Conservation (phyloP, 192 early-diverging fungal genomes). For the Neocallimastix lanati region DNA sequence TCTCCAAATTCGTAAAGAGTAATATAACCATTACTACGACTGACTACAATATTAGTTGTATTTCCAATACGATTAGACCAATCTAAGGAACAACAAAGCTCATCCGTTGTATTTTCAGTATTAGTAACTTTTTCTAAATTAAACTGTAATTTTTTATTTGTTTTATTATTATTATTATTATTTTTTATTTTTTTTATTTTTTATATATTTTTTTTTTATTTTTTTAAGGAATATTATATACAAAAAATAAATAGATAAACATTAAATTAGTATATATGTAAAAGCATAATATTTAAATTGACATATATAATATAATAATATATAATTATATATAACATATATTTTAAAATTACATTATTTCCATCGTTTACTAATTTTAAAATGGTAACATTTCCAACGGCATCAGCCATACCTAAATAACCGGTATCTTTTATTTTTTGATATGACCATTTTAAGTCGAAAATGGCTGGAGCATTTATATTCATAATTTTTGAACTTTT, state of each 20-base stretch:
- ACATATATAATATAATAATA: no score
- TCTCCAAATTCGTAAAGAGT: constrained; percentile 23
- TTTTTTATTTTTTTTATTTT: no score
- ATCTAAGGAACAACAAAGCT: constrained; percentile 71
- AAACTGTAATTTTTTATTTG: constrained; percentile 10
- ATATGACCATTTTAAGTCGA: neutral
- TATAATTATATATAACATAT: no score
- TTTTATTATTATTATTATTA: no score
- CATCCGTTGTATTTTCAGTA: constrained; percentile 21
- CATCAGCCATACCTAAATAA: neutral
- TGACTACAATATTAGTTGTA: constrained; percentile 30
- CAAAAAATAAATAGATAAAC: no score
- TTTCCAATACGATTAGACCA: constrained; percentile 53
- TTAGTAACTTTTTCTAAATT: constrained; percentile 10
- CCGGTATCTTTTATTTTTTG: neutral
- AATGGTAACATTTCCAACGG: neutral
- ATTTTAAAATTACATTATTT: constrained; percentile 61
- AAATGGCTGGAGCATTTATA: neutral
- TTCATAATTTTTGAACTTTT: constrained; percentile 8
- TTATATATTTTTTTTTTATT: no score
- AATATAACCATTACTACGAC: constrained; percentile 61
- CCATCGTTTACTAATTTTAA: constrained; percentile 8
- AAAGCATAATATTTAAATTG: no score
- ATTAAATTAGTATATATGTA: no score
- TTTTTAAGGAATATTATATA: no score